Conservation (phyloP, 768 basidiomycete species). For the Mycena epipterygia region DNA sequence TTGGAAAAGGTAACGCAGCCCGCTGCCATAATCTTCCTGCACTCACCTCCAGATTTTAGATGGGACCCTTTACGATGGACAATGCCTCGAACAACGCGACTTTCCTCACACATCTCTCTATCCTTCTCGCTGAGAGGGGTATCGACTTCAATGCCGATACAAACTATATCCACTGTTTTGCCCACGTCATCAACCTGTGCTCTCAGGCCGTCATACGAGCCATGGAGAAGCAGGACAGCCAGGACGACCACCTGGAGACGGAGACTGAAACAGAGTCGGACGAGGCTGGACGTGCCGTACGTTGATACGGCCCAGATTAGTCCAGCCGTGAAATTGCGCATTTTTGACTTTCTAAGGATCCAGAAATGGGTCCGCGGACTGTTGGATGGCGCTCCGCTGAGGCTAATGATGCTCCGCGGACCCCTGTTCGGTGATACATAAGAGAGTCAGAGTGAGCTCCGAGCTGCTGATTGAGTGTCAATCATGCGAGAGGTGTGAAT, state of each 20-base stretch:
- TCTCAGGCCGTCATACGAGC: not conserved
- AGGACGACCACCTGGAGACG: not conserved
- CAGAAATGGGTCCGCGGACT: too few relatives aligned
- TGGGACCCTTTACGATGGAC: slow-evolving; percentile 6
- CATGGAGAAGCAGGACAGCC: not conserved
- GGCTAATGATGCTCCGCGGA: too few relatives aligned
- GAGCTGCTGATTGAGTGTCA: too few relatives aligned
- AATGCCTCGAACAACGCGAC: slow-evolving; percentile 4
- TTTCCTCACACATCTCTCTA: not conserved
- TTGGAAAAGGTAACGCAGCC: slow-evolving; percentile 15
- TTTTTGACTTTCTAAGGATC: too few relatives aligned
- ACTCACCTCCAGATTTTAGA: not conserved
- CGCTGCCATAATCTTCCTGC: slow-evolving; percentile 11
- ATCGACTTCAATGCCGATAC: not conserved
- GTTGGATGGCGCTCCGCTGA: too few relatives aligned
- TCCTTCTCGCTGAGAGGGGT: slow-evolving; percentile 6
- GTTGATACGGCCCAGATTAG: too few relatives aligned
- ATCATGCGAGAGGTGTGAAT: too few relatives aligned
- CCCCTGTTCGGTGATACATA: too few relatives aligned
- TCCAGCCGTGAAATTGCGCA: too few relatives aligned
- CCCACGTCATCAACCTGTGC: not conserved
- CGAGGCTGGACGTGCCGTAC: not conserved
- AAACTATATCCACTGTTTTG: not conserved
- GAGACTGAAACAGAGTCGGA: not conserved
- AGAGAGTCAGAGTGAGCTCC: too few relatives aligned